Evolutionary conservation across 2,329 filamentous ascomycete species (phyloP), one percentile per base, ranked within the genome.

Genomic region (Elsinoe arachidis): DNA sequence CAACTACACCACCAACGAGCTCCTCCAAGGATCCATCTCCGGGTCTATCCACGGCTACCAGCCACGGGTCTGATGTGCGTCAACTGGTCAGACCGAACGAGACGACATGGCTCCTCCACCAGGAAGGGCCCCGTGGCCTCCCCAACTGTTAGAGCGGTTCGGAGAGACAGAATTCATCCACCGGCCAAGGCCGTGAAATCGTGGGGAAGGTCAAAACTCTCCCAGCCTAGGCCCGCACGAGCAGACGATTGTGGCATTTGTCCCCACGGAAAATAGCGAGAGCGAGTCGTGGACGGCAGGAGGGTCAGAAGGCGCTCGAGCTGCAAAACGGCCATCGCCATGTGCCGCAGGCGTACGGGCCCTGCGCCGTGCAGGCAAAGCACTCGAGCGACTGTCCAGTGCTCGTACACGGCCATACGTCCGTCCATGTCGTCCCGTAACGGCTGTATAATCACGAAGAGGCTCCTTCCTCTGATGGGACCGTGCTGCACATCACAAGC

Each of bases 121-220:
- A 26, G 23, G 23, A n/a, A n/a, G n/a, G n/a, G n/a, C n/a, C n/a
- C n/a, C n/a, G n/a, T n/a, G n/a, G 19, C 19, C 23, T 21, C 26
- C 12, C 12, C 23, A 26, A 26, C 23, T 26, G 23, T 12, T 2
- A 46, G 19, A 15, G 15, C 33, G 21, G 34, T 26, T 34, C 46
- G 49, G 34, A 53, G 26, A 39, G 49, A 53, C 49, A 37, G 26
- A 23, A 38, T 26, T 53, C 19, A 38, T 39, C 49, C 49, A 53
- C 49, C 49, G 19, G 49, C 49, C 49, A 53, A 53, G 49, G 15
- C 49, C 35, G 33, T 26, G 33, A 39, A 46, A 53, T 53, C 49
- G 49, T 53, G 49, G 49, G 49, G 49, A 53, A 53, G 49, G 33
- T 14, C 41, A 38, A 53, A 53, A 53, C 49, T 53, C 35, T 39